Percentiles rank a stretch among this genome's conserved stretches.
These are phyloP conservation scores for Solanum arcanum DNA, from an alignment of 257 asterid genomes.

Conservation along the genomic window DNA sequence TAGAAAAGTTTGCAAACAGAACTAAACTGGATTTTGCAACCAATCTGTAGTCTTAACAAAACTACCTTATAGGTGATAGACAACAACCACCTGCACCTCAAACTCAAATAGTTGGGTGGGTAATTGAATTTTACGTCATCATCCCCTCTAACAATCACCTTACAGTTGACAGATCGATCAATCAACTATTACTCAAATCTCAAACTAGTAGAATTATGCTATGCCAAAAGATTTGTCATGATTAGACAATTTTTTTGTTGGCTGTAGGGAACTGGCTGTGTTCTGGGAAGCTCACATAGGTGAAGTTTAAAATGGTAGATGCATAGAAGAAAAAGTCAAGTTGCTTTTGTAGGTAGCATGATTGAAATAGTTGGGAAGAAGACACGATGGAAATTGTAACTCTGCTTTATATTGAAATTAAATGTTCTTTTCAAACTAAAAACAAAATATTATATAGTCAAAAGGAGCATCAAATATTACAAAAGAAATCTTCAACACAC, in stretches of 20 bases:
- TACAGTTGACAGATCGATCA: not conserved
- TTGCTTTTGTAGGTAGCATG: not conserved
- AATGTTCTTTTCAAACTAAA: not conserved
- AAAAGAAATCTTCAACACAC: not conserved
- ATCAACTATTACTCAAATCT: not conserved
- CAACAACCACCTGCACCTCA: not conserved
- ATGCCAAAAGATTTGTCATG: not conserved
- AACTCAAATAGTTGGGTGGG: not conserved
- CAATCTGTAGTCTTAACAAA: not conserved
- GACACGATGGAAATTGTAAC: not conserved
- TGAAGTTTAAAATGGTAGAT: not conserved
- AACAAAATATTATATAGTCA: not conserved
- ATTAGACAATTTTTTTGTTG: not conserved
- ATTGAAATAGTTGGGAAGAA: not conserved
- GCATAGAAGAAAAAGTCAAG: not conserved
- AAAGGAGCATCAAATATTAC: not conserved
- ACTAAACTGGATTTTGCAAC: not conserved
- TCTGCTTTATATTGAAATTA: not conserved
- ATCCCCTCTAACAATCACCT: not conserved
- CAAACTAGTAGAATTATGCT: not conserved
- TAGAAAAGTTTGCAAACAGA: not conserved
- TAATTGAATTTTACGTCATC: not conserved
- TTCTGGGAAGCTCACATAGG: not conserved
- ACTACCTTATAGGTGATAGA: not conserved
- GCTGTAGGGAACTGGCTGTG: not conserved